phyloP scores from a whole-genome alignment of 225 moss, liverwort and hornwort genomes.

The Pseudoscleropodium purum region DNA sequence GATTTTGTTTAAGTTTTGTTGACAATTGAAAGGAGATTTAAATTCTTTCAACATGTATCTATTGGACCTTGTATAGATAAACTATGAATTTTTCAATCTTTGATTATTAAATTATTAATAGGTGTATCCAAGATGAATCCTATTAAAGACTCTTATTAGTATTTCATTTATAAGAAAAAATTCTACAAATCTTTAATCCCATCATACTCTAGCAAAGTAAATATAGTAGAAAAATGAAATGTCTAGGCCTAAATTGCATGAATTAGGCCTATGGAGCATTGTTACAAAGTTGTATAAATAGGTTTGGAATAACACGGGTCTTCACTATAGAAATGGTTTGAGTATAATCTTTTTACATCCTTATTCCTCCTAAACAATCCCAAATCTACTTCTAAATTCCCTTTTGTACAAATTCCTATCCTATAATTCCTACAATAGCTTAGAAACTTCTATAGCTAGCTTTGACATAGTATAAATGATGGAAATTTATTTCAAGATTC shows the following conservation, averaged over 20 bases:
- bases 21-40: neutral
- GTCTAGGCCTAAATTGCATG: neutral
- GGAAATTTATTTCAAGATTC: too few species aligned
- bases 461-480: too few species aligned
- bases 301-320: rapidly evolving
- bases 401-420: too few species aligned
- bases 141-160: neutral
- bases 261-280: rapidly evolving
- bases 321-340: neutral
- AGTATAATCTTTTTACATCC: neutral
- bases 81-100: neutral
- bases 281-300: neutral
- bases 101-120: neutral
- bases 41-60: neutral
- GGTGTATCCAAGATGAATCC: neutral
- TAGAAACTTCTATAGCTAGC: too few species aligned
- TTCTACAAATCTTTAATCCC: neutral
- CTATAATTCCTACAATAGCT: too few species aligned
- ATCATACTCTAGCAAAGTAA: neutral
- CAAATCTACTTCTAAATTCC: too few species aligned
- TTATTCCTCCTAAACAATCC: too few species aligned
- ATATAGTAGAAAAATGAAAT: too few species aligned
- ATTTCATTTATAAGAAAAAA: neutral
- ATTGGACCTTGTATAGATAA: neutral
- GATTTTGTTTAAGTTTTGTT: neutral